Base-by-base conservation (phyloP, 106 monocot genomes). In the Amphibolis antarctica region DNA sequence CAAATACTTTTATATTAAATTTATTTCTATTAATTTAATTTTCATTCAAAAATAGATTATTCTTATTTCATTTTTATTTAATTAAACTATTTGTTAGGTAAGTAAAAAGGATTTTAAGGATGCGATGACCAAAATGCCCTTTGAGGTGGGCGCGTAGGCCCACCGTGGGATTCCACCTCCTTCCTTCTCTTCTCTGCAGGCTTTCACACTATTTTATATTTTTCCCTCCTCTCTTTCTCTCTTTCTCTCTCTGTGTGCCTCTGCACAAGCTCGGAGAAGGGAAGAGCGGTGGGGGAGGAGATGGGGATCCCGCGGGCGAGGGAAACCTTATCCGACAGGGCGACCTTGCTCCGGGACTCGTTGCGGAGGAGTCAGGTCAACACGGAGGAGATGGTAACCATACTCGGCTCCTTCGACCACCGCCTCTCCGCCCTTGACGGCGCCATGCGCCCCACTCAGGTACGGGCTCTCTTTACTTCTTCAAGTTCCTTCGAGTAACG, bases 381-480 rank as follows among this genome's bases (percentile, higher is more conserved):
- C 60, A 82, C 82, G 24, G 54, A 55, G 1, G 78, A 70, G 18
- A 74, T 84, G 69, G 84, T 84, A 42, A 48, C 80, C 43, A 80
- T 64, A 22, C 84, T 84, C 42, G 80, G 80, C 13, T 80, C 84
- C 67, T 84, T 84, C 68, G 84, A 84, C 67, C 72, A 79, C 63
- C 80, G 80, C 55, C 84, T 84, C 74, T 77, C 80, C 54, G 61
- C 77, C 45, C 80, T 84, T 45, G 80, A 84, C 36, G 59, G 77
- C 44, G 70, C 74, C 74, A 84, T 84, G 80, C 80, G 84, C 59
- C 84, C 84, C 66, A 77, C 72, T 28, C 84, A 84, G 84, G 84
- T 80, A 10, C 22, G 57, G 43, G 9, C 50, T 44, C 51, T 24
- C 23, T 25, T 12, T 19, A 14, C 26, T 17, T 27, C 14, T 28